These are phyloP conservation scores for Pseudocercospora vitis DNA, from an alignment of 2,329 filamentous ascomycete species.

Conservation along the genomic window DNA sequence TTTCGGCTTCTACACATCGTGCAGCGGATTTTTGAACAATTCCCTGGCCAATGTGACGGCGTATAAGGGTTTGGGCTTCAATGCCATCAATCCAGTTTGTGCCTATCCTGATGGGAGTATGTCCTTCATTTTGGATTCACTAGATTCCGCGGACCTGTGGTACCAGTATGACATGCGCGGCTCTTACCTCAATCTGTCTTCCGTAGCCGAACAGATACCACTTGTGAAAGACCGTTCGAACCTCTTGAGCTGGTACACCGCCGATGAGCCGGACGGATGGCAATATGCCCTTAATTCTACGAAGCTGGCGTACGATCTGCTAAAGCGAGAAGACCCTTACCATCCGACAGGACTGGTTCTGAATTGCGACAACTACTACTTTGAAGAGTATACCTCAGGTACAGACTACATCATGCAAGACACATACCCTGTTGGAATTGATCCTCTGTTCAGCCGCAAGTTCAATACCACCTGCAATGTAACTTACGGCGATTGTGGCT, in stretches of 20 bases:
- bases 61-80: conserved; percentile 49
- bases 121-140: conserved; percentile 43
- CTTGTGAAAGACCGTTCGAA: conserved; percentile 38
- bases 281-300: conserved; percentile 56
- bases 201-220: conserved; percentile 42
- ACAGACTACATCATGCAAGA: conserved; percentile 63
- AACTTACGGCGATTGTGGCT: conserved; percentile 64
- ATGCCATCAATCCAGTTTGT: conserved; percentile 48
- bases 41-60: conserved; percentile 41
- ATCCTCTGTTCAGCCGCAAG: conserved; percentile 53
- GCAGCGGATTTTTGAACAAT: conserved; percentile 37
- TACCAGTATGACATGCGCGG: conserved; percentile 52
- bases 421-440: conserved; percentile 60
- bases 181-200: conserved; percentile 43
- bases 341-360: conserved; percentile 61
- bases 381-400: conserved; percentile 54
- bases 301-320: conserved; percentile 44
- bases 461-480: conserved; percentile 59
- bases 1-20: conserved; percentile 49
- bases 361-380: conserved; percentile 65
- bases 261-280: conserved; percentile 58
- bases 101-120: conserved; percentile 46
- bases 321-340: conserved; percentile 58
- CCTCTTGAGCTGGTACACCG: conserved; percentile 52
- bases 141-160: conserved; percentile 46